Base-by-base conservation (phyloP, 805 yeast genomes). In the Starmerella potacharoeniae region DNA sequence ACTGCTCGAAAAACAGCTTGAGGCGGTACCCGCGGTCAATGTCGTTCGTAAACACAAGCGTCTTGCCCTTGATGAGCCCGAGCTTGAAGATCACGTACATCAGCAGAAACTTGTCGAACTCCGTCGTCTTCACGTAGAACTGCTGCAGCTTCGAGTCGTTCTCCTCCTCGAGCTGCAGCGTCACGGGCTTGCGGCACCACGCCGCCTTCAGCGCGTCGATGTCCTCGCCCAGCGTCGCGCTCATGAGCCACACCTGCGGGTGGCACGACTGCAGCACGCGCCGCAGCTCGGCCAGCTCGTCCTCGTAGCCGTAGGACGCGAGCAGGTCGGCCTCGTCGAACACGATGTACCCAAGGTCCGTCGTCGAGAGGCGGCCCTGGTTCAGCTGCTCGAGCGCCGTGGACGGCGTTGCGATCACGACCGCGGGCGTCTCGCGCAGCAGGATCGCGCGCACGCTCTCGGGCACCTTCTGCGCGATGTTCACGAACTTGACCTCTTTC, bases 301-400 rank as follows among this genome's bases (percentile, higher is more conserved):
- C 95, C 61, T 82, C 79, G 68, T 93, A 88, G 29, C 98, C 98
- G 68, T 86, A 93, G 1, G 95, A 84, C 51, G 87, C 72, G 48
- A 93, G 80, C 62, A 93, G 76, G 72, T 93, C 98, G 33, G 93
- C 97, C 71, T 93, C 98, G 72, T 93, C 98, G 59, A 91, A 85
- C 34, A 88, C 95, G 49, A 93, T 71, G 65, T 79, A 86, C 58
- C 77, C 77, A 54, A 93, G 75, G 33, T 75, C 69, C 29, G 77
- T 75, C 53, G 84, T 72, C 52, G 79, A 76, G 16, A 86, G 68
- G 42, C 73, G 64, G 28, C 73, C 71, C 6, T 69, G 65, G 52
- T 76, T 72, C 36, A 76, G 63, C 55, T 74, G 70, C 50, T 74
- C 72, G 17, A 84, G 73, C 54, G 90, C 76, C 64, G 84, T 82